phyloP scores from a whole-genome alignment of 2,329 filamentous ascomycete genomes.

The Boeremia exigua region DNA sequence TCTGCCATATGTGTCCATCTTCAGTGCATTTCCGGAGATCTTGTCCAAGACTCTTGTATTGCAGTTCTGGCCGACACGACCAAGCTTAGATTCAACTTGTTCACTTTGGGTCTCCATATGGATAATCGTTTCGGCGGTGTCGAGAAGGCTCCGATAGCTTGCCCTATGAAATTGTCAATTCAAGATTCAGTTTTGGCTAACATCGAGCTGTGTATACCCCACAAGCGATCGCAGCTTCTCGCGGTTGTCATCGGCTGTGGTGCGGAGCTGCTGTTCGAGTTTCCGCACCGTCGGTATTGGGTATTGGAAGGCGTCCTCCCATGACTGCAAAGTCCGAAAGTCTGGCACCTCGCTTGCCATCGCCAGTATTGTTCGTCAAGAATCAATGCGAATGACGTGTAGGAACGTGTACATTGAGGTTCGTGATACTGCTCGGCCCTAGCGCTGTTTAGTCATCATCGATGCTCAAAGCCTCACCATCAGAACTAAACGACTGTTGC shows the following conservation, averaged over 20 bases:
- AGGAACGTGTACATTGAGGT: conserved; percentile 16
- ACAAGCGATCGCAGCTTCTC: conserved; percentile 71
- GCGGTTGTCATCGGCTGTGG: conserved; percentile 67
- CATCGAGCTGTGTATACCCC: conserved; percentile 55
- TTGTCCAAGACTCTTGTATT: conserved; percentile 73
- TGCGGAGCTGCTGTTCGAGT: conserved; percentile 69
- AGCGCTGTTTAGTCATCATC: conserved; percentile 15
- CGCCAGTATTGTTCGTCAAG: not conserved
- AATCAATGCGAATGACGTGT: not conserved
- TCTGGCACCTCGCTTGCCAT: conserved; percentile 66
- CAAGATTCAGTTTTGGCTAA: not conserved
- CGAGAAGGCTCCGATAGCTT: conserved; percentile 85
- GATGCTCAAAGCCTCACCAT: not conserved
- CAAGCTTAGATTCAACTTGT: conserved; percentile 72
- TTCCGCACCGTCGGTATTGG: conserved; percentile 67
- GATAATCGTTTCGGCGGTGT: conserved; percentile 92
- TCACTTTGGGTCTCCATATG: conserved; percentile 83
- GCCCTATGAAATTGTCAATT: conserved; percentile 51
- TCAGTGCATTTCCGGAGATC: conserved; percentile 66
- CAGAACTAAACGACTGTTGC: not conserved
- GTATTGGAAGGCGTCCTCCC: conserved; percentile 73
- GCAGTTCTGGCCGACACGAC: conserved; percentile 76
- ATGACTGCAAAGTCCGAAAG: conserved; percentile 62
- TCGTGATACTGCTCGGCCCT: conserved; percentile 8
- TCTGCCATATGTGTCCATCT: conserved; percentile 53